Evolutionary conservation across 176 grass and related monocot genomes (phyloP).

Genomic region (Avena atlantica): DNA sequence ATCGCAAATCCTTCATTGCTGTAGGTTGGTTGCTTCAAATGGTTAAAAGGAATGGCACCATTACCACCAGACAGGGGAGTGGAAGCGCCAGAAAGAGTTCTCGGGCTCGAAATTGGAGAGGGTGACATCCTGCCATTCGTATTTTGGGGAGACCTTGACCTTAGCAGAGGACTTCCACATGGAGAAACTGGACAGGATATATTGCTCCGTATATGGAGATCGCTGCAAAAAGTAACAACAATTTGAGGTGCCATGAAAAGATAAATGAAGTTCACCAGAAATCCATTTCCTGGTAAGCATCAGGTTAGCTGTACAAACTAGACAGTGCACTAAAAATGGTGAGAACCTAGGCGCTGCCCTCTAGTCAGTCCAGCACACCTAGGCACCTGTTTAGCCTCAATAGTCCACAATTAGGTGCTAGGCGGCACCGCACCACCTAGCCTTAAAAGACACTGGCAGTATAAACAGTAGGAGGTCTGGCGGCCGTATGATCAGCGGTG

Average conservation of each 20-base stretch:
- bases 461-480: background rate
- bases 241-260: conserved; percentile 31
- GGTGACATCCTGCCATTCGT: conserved; percentile 83
- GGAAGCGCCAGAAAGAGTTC: conserved; percentile 90
- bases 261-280: background rate
- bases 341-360: background rate
- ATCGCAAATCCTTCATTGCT: conserved; percentile 67
- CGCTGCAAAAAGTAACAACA: conserved; percentile 62
- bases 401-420: background rate
- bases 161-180: conserved; percentile 85
- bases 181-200: conserved; percentile 99
- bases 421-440: background rate
- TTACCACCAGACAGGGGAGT: conserved; percentile 83
- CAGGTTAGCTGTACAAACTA: conserved; percentile 17
- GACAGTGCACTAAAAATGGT: conserved; percentile 2
- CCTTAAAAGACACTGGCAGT: background rate
- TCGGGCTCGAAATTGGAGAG: conserved; percentile 96
- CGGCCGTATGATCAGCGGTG: background rate
- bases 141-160: conserved; percentile 85
- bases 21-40: conserved; percentile 69
- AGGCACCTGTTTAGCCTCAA: background rate
- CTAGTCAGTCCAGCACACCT: background rate
- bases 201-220: conserved; percentile 77
- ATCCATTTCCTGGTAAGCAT: background rate
- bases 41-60: conserved; percentile 80